These are phyloP conservation scores for Saccharomycopsis lassenensis DNA, from an alignment of 805 yeast species.

Conservation along the genomic window DNA sequence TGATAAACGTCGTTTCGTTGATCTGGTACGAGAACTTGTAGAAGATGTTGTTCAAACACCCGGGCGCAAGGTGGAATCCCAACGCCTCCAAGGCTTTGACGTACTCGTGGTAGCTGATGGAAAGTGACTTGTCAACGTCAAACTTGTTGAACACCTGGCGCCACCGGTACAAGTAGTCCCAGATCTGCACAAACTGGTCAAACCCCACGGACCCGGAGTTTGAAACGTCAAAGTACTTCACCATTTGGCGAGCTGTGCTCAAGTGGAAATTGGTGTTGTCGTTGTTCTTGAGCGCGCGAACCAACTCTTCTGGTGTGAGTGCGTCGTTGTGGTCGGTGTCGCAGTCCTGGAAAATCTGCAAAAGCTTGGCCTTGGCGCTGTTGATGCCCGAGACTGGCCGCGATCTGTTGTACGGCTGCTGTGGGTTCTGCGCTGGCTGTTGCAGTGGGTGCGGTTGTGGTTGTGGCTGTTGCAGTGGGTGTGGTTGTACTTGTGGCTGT, in stretches of 20 bases:
- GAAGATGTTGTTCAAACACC: constrained; percentile 7
- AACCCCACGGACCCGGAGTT: constrained; percentile 6
- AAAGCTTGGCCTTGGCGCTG: neutral
- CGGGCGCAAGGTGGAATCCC: constrained; percentile 6
- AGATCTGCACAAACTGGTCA: constrained; percentile 10
- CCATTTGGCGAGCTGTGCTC: constrained; percentile 11
- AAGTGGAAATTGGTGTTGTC: constrained; percentile 10
- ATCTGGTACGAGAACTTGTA: constrained; percentile 4
- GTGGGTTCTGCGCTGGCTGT: neutral
- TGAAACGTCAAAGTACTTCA: constrained; percentile 8
- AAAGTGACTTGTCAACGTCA: constrained; percentile 8
- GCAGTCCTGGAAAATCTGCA: constrained; percentile 5
- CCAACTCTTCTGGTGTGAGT: constrained; percentile 8
- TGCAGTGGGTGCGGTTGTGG: constrained; percentile 4
- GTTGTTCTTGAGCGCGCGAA: constrained; percentile 10
- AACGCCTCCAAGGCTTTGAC: constrained; percentile 8
- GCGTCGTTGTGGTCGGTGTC: constrained; percentile 5
- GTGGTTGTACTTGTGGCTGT: constrained; percentile 3
- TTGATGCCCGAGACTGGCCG: too few relatives aligned
- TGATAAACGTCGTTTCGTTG: constrained; percentile 2
- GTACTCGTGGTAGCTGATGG: constrained; percentile 10
- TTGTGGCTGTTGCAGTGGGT: neutral
- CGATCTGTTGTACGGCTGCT: neutral
- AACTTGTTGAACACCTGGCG: constrained; percentile 10
- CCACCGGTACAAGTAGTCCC: constrained; percentile 11